Evolutionary conservation across 768 basidiomycete genomes (phyloP).

Genomic region (Hypsizygus marmoreus): DNA sequence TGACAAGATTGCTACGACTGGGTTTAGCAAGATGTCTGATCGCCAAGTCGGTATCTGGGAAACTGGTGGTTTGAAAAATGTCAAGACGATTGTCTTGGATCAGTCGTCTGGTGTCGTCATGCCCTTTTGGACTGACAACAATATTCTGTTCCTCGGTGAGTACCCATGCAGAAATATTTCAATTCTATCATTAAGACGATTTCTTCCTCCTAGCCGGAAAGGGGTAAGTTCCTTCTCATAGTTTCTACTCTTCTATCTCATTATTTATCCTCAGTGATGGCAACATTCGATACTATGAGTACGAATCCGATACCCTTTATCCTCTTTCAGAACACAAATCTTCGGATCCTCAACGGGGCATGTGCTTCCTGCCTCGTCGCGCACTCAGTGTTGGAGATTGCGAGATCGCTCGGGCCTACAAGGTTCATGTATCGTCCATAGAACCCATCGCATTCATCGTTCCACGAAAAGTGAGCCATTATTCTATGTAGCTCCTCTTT

Average conservation of each 20-base stretch:
- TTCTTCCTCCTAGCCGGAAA: constrained; percentile 66
- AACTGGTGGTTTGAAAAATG: constrained; percentile 66
- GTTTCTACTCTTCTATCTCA: constrained; percentile 1
- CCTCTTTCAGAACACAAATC: constrained; percentile 84
- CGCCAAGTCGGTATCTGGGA: constrained; percentile 93
- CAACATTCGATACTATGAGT: constrained; percentile 97
- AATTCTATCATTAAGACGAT: constrained; percentile 2
- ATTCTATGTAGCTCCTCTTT: constrained; percentile 6
- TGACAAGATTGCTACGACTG: constrained; percentile 91
- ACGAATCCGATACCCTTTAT: constrained; percentile 81
- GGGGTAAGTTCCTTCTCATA: constrained; percentile 52
- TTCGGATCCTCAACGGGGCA: constrained; percentile 91
- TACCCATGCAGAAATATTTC: constrained; percentile 4
- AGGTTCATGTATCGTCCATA: constrained; percentile 69
- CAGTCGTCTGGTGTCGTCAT: constrained; percentile 92
- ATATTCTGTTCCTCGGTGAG: constrained; percentile 81
- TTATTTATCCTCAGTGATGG: constrained; percentile 67
- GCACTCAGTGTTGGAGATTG: constrained; percentile 87
- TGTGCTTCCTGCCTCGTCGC: constrained; percentile 95
- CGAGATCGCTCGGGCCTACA: constrained; percentile 95
- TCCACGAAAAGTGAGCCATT: constrained; percentile 85
- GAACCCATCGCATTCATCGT: constrained; percentile 97
- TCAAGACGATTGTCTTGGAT: constrained; percentile 82
- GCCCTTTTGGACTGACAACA: constrained; percentile 98
- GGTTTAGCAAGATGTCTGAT: constrained; percentile 96